Percentiles rank a stretch among this genome's conserved stretches.
Conservation (phyloP, 1,284 basidiomycete genomes). For the Austroboletus niveus region DNA sequence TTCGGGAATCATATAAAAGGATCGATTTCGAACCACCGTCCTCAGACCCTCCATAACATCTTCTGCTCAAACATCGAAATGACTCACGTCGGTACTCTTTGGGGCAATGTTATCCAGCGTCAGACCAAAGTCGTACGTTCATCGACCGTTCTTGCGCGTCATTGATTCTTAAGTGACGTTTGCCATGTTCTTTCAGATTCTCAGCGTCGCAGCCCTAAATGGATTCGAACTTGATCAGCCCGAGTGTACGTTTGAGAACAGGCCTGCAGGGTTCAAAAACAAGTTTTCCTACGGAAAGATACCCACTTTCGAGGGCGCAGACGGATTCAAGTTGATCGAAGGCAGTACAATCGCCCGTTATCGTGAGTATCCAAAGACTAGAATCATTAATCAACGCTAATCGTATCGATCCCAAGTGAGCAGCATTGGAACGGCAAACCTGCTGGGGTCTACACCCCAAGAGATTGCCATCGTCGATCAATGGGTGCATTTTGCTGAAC, state of each 20-base stretch:
- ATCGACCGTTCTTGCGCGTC: not conserved
- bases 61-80: not conserved
- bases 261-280: constrained; percentile 38
- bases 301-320: constrained; percentile 49
- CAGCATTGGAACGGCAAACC: constrained; percentile 39
- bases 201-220: constrained; percentile 14
- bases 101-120: not conserved
- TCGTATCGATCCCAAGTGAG: constrained; percentile 35
- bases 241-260: constrained; percentile 30
- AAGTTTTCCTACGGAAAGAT: constrained; percentile 48
- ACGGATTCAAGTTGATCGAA: constrained; percentile 53
- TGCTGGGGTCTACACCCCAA: constrained; percentile 44
- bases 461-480: constrained; percentile 48
- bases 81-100: constrained; percentile 2
- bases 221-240: constrained; percentile 10
- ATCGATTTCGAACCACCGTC: too few relatives aligned
- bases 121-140: not conserved
- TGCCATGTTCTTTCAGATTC: constrained; percentile 12
- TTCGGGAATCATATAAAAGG: too few relatives aligned
- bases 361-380: constrained; percentile 32
- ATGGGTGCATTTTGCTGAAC: constrained; percentile 50
- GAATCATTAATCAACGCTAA: not conserved
- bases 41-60: too few relatives aligned
- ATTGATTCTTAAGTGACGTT: too few relatives aligned
- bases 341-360: constrained; percentile 53